Evolutionary conservation across 2,329 filamentous ascomycete species (phyloP), one percentile per base, ranked within the genome.

Genomic region (Trichoderma asperellum): DNA sequence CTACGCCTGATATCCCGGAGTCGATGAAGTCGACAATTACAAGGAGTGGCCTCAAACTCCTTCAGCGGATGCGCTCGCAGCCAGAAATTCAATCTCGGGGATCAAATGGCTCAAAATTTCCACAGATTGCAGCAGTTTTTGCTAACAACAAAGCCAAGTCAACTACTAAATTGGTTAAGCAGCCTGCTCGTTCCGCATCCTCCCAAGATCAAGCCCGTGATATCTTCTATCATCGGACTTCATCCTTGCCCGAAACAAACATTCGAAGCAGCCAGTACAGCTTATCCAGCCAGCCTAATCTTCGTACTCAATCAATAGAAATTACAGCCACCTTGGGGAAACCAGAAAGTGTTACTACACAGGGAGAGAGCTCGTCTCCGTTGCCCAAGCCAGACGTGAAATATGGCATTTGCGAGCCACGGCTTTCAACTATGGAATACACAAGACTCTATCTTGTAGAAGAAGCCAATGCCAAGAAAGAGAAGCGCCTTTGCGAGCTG

Each of bases 371-470:
- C 43, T 52, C n/a, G 2, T 63, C 55, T 29, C 58, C 55, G 5
- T 40, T 67, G 8, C 21, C n/a, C 2, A 58, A 67, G 21, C 55
- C 55, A 29, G 55, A 67, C 16, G 29, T 67, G 29, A 52, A 34
- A 27, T 73, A 70, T 56, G 49, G 8, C 18, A 68, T 80, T 24
- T 71, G 61, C 5, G 65, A 71, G 24, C 79, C 80, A 0, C 76
- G 79, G 0, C 60, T 83, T 4, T 81, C 80, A 0, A 79, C 80
- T 0, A 81, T 82, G 79, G 81, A 83, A 55, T 82, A 82, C 59
- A 68, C 75, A 10, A 76, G 81, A 8, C 71, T 76, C 6, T 80
- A 78, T 58, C 73, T 80, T 40, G 69, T 82, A 2, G 77, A 80
- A 57, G 76, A 79, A 55, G 74, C 77, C 5, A 68, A 71, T 16